Conservation (phyloP, 108 stramenopile genomes). For the Cyclotella atomus region DNA sequence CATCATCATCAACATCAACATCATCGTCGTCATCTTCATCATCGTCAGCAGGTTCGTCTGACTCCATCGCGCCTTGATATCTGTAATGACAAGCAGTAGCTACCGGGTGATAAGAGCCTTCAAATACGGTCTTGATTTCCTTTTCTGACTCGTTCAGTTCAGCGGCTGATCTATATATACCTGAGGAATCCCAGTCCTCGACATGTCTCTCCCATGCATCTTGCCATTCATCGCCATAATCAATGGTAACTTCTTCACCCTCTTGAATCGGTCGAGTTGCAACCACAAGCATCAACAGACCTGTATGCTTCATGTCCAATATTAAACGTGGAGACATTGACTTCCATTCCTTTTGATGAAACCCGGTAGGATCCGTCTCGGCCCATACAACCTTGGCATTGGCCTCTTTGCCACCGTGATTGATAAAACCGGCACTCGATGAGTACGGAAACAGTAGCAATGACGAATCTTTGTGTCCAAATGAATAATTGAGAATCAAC, state of each 20-base stretch:
- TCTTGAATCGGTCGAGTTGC: not conserved
- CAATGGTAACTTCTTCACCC: not conserved
- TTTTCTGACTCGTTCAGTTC: not conserved
- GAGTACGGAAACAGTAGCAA: constrained; percentile 62
- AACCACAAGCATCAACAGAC: not conserved
- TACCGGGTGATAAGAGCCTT: not conserved
- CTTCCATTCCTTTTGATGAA: not conserved
- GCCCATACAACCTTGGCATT: constrained; percentile 39
- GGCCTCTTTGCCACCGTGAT: constrained; percentile 47
- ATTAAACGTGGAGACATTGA: not conserved
- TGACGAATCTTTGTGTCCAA: constrained; percentile 58
- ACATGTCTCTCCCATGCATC: not conserved
- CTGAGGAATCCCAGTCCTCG: not conserved
- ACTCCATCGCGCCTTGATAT: not conserved
- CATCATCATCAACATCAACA: too few relatives aligned
- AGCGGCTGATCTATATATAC: not conserved
- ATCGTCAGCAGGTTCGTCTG: not conserved
- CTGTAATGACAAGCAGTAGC: not conserved
- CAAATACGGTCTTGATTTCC: not conserved
- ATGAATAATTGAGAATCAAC: constrained; percentile 64
- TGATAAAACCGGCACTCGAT: constrained; percentile 58
- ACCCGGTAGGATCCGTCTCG: not conserved
- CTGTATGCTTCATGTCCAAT: not conserved
- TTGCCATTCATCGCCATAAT: not conserved
- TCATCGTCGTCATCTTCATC: not conserved